Evolutionary conservation across 2,329 filamentous ascomycete species (phyloP), one percentile per base, ranked within the genome.

Genomic region (Xylariaceae sp.): DNA sequence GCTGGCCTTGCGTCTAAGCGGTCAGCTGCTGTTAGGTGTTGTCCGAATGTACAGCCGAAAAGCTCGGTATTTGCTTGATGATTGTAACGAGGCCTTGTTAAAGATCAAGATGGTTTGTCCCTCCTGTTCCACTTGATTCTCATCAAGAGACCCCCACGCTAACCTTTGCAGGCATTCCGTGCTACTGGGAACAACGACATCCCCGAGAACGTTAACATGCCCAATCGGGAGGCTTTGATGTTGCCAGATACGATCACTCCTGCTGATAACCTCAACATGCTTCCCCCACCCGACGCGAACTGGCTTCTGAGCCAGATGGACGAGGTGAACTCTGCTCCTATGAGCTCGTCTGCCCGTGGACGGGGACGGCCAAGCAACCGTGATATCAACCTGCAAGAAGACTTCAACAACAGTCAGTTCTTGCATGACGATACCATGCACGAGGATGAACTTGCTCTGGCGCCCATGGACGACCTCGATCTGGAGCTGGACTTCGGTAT

Each of bases 41-140:
- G 92, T 96, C 53, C 81, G 90, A 59, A 98, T 98, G 59, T 98
- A 98, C 66, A 94, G 89, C 65, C 78, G 92, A 59, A 98, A 98
- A 68, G 90, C 92, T 58, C 85, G 89, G 56, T 98, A 98, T 64
- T 71, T 98, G 35, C 72, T 97, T 33, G 92, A 98, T 58, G 92
- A 98, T 61, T 98, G 92, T 67, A 96, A 94, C 57, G 92, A 98
- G 66, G 90, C 90, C 27, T 71, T 98, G 50, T 83, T 94, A 73
- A 97, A 96, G 69, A 96, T 98, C 56, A 96, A 97, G 62, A 94
- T 97, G 88, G 90, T 96, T 36, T 12, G 47, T 48, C 14, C 32
- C 17, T 9, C 13, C 13, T n/a, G n/a, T n/a, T 17, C 21, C 23
- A 6, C n/a, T 24, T 1, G 9, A 3, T 9, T 23, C 26, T 46